Conservation (phyloP, 768 basidiomycete genomes). For the Boletellus sp. region DNA sequence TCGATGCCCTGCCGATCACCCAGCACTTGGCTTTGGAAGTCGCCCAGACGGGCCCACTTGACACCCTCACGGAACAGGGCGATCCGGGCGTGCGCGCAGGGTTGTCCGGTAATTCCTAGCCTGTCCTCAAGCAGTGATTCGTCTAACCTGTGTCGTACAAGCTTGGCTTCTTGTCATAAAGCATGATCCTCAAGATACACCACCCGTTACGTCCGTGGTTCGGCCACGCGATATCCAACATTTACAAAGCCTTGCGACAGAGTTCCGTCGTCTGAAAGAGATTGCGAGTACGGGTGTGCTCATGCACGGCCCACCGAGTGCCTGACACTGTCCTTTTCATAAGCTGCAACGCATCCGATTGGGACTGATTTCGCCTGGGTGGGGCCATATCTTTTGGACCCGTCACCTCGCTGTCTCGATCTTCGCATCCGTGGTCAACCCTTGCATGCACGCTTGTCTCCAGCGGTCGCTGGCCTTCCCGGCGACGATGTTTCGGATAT, state of each 20-base stretch:
- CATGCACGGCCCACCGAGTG: not conserved
- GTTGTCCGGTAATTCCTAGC: conserved; percentile 36
- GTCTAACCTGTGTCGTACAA: conserved; percentile 20
- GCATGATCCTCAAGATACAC: conserved; percentile 36
- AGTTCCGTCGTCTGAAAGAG: conserved; percentile 57
- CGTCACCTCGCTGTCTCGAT: conserved; percentile 34
- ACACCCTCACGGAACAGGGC: conserved; percentile 27
- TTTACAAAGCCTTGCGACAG: conserved; percentile 45
- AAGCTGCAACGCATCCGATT: conserved; percentile 9
- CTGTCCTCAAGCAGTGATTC: not conserved
- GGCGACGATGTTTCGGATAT: conserved; percentile 62
- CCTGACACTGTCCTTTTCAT: not conserved
- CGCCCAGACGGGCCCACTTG: conserved; percentile 48
- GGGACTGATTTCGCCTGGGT: conserved; percentile 20
- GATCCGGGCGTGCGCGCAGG: conserved; percentile 31
- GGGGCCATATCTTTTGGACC: conserved; percentile 8
- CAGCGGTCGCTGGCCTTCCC: conserved; percentile 56
- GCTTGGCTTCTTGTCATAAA: conserved; percentile 55
- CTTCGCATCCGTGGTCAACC: conserved; percentile 48
- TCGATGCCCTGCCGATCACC: conserved; percentile 46
- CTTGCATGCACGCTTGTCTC: conserved; percentile 53
- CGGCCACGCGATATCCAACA: conserved; percentile 40
- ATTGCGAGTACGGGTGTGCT: conserved; percentile 38
- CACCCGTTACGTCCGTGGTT: conserved; percentile 44
- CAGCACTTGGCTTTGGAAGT: conserved; percentile 52